These are phyloP conservation scores for Maudiozyma saulgeensis DNA, from an alignment of 805 yeast species.

Conservation along the genomic window DNA sequence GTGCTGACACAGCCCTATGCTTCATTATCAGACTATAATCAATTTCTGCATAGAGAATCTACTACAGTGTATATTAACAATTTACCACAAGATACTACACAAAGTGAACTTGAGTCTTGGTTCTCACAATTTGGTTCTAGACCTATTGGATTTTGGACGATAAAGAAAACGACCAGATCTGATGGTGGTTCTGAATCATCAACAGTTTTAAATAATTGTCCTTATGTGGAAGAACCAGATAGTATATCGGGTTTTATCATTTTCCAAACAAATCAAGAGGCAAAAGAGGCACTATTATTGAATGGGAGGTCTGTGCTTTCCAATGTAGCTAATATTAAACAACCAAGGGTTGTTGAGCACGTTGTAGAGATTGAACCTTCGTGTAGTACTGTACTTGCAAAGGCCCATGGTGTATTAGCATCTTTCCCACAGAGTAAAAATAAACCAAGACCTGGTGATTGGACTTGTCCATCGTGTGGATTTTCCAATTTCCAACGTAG, in stretches of 20 bases:
- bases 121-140: conserved; percentile 78
- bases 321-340: conserved; percentile 28
- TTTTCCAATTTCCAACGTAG: conserved; percentile 90
- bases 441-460: conserved; percentile 92
- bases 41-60: conserved; percentile 62
- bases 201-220: conserved; percentile 18
- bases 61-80: conserved; percentile 73
- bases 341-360: conserved; percentile 40
- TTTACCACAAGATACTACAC: conserved; percentile 78
- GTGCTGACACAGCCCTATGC: conserved; percentile 71
- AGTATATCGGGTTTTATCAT: conserved; percentile 74
- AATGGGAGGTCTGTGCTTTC: conserved; percentile 53
- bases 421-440: conserved; percentile 82
- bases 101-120: conserved; percentile 85
- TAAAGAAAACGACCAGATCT: conserved; percentile 41
- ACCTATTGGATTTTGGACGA: conserved; percentile 84
- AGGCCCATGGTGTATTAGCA: conserved; percentile 70
- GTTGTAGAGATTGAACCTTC: conserved; percentile 84
- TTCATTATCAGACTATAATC: conserved; percentile 57
- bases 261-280: conserved; percentile 78
- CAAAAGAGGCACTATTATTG: conserved; percentile 64
- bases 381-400: conserved; percentile 63
- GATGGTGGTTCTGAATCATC: conserved; percentile 11
- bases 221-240: conserved; percentile 36
- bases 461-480: conserved; percentile 97